A percentile compares a stretch with the other conserved stretches of the same genome.
Conservation (phyloP, 1,139 yeast genomes). For the Hanseniaspora sp. region DNA sequence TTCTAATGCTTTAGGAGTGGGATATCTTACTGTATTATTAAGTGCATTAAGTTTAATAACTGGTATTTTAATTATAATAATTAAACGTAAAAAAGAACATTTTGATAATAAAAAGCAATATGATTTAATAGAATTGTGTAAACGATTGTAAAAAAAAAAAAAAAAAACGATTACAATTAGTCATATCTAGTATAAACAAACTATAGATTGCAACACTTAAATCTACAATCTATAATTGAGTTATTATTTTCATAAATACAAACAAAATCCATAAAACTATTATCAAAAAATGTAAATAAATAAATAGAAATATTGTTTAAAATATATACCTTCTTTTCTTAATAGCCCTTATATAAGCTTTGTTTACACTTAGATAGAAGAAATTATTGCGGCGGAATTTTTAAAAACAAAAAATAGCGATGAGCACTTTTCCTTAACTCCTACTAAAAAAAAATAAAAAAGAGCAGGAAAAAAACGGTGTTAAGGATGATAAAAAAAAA, state of each 20-base stretch:
- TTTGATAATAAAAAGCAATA: not conserved
- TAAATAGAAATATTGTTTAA: too few relatives aligned
- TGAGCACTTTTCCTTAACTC: not conserved
- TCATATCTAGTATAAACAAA: too few relatives aligned
- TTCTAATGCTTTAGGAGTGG: conserved; percentile 51
- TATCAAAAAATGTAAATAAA: too few relatives aligned
- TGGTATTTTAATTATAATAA: not conserved
- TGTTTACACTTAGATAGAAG: not conserved
- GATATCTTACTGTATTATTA: conserved; percentile 28
- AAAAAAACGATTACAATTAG: not conserved
- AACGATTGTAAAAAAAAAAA: not conserved
- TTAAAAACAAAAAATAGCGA: not conserved
- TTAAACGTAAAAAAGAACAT: not conserved
- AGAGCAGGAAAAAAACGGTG: not conserved
- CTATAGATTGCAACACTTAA: too few relatives aligned
- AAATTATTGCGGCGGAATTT: not conserved
- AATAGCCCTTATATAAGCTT: not conserved
- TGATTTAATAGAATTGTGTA: not conserved
- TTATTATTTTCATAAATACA: too few relatives aligned
- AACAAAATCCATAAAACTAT: too few relatives aligned
- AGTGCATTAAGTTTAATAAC: not conserved
- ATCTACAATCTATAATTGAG: too few relatives aligned
- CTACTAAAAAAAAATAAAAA: not conserved
- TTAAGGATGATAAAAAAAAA: too few relatives aligned
- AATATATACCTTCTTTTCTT: too few relatives aligned